Base-by-base conservation (phyloP, 768 basidiomycete genomes). In the Psilocybe sp. region DNA sequence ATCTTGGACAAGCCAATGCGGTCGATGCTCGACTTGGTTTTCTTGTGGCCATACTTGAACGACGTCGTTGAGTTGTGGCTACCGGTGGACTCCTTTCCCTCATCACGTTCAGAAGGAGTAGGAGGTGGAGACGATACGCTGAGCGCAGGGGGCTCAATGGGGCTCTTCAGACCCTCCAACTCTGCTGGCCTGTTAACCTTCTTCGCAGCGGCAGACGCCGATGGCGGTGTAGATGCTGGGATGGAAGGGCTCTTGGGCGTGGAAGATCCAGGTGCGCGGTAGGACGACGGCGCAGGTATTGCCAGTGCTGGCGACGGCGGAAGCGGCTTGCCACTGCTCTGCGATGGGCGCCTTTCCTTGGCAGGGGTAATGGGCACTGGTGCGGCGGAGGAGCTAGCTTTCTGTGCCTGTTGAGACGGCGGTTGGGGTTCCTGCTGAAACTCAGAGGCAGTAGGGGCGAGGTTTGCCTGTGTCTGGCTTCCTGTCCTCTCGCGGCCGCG, bases 1-100 rank as follows among this genome's bases (percentile, higher is more conserved):
- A 92, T 79, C 69, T 88, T 91, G 46, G 82, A 80, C 2, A 92
- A 73, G 9, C 85, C 87, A 57, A 92, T 81, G 64, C 85, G 87
- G 72, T 92, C 90, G 56, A 91, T 69, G 3, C 89, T 89, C 12
- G 70, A 69, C 52, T 88, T 70, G 8, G 87, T 87, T 56, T 83
- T 82, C 50, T 77, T 75, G 55, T 85, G 82, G 18, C 84, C 78
- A 49, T 78, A 74, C 49, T 62, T 65, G 34, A 40, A 55, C 14
- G 67, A 67, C 5, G 66, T 66, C 0, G 55, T 52, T 5, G 70
- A 69, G 23, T 57, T 61, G 46, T 64, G 65, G 14, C 73, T 74
- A 6, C 50, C 62, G 18, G 58, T 38, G 64, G 23, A 28, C 23
- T 73, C 51, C 54, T 70, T 49, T 13, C 63, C 66, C 35, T 58